A percentile compares a stretch with the other conserved stretches of the same genome.
Evolutionary conservation across 2,329 filamentous ascomycete genomes (phyloP).

Genomic region (Chalaropsis ovoidea): DNA sequence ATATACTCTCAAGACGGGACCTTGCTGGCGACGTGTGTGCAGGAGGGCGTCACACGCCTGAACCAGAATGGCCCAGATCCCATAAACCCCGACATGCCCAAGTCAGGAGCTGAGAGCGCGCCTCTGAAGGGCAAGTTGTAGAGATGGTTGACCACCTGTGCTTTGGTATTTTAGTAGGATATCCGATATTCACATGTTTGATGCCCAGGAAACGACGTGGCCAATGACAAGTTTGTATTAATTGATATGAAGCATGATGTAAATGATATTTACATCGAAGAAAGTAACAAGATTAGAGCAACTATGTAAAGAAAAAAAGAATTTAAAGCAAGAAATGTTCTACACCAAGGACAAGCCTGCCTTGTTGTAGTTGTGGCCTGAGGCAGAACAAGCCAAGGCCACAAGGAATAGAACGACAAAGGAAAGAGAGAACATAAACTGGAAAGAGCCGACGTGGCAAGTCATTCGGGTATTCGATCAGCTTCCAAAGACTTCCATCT

Average conservation of each 20-base stretch:
- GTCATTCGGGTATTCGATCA: neutral
- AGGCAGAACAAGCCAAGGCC: neutral
- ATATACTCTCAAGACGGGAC: constrained; percentile 62
- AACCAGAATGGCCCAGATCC: constrained; percentile 22
- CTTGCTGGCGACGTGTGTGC: constrained; percentile 66
- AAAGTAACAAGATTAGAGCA: neutral
- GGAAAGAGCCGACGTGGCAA: neutral
- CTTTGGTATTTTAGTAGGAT: neutral
- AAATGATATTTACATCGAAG: neutral
- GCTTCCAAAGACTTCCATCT: neutral
- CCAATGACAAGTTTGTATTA: no score
- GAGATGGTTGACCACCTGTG: no score
- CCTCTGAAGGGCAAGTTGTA: constrained; percentile 20
- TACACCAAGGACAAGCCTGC: neutral
- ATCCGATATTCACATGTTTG: neutral
- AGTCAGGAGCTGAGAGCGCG: constrained; percentile 27
- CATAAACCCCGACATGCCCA: constrained; percentile 21
- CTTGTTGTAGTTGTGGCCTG: neutral
- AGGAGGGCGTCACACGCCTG: constrained; percentile 46
- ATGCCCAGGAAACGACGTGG: no score
- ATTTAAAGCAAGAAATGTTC: neutral
- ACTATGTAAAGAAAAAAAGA: neutral
- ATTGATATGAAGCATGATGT: neutral
- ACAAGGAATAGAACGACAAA: neutral
- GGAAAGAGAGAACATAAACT: neutral